A percentile compares a stretch with the other conserved stretches of the same genome.
Evolutionary conservation across 2,329 filamentous ascomycete species (phyloP).

Genomic region (Cladosporium sp.): DNA sequence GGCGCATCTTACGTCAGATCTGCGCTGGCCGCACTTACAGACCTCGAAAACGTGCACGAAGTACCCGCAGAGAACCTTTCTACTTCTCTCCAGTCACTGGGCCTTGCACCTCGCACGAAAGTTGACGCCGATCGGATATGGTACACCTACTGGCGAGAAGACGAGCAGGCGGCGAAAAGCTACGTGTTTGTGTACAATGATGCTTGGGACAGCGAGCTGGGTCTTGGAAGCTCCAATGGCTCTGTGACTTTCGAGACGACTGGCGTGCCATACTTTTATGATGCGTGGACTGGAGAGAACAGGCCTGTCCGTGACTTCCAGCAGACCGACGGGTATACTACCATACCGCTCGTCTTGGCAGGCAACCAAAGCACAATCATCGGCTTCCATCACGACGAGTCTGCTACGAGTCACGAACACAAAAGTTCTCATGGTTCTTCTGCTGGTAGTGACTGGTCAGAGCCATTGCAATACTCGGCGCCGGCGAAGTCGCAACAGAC

Average conservation of each 20-base stretch:
- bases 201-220: slow-evolving; percentile 28
- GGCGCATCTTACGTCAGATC: slow-evolving; percentile 23
- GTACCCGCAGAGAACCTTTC: slow-evolving; percentile 36
- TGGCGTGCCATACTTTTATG: slow-evolving; percentile 39
- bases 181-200: slow-evolving; percentile 48
- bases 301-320: slow-evolving; percentile 38
- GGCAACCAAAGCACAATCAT: slow-evolving; percentile 45
- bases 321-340: slow-evolving; percentile 30
- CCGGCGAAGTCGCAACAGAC: slow-evolving; percentile 21
- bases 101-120: slow-evolving; percentile 36
- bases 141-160: slow-evolving; percentile 42
- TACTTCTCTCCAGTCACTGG: slow-evolving; percentile 32
- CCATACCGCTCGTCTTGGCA: slow-evolving; percentile 39
- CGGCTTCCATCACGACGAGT: slow-evolving; percentile 35
- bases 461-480: not conserved
- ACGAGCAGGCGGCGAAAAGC: slow-evolving; percentile 28
- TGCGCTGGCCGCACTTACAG: slow-evolving; percentile 29
- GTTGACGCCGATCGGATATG: slow-evolving; percentile 33
- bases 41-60: slow-evolving; percentile 40
- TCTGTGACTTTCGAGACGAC: slow-evolving; percentile 34
- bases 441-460: slow-evolving; percentile 3
- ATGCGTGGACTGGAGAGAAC: slow-evolving; percentile 47
- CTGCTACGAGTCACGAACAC: not conserved
- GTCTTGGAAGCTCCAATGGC: slow-evolving; percentile 24
- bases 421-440: not conserved